Evolutionary conservation across 352 stramenopile species (phyloP), one percentile per base, ranked within the genome.

Genomic region (Phytophthora vignae): DNA sequence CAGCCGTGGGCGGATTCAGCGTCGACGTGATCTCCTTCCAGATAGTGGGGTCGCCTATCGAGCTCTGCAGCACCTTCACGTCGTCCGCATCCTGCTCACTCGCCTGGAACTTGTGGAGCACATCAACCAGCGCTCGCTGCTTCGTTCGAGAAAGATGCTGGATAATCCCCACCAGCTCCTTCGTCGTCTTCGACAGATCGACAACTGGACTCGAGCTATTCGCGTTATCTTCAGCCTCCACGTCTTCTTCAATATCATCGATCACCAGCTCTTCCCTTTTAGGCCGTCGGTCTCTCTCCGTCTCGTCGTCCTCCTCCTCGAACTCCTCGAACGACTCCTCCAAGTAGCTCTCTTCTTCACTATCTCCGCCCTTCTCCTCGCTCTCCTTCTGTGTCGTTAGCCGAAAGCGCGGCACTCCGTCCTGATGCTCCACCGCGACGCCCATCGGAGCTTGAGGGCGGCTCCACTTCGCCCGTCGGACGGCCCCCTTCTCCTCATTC

Each of bases 261-360:
- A 77, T 70, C 42, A 83, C 64, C 14, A 77, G 63, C 19, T 83
- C 76, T 55, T 67, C 59, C 29, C 58, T 25, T 0, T 11, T 42
- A 40, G 42, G 29, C 29, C 29, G 29, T 36, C 29, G 29, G 29
- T 36, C 49, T 19, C n/a, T 40, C 58, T 66, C 8, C 4, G 10
- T 40, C 3, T 31, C 56, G 1, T 64, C 61, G 0, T 74, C 75
- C 1, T 87, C 74, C 1, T 85, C 83, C 46, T 94, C 85, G 76
- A 93, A 94, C 29, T 91, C 87, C 69, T 96, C 89, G 71, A 96
- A 96, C 0, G 87, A 94, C 40, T 96, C 89, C 17, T 94, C 87
- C 69, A 92, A 64, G 64, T 96, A 96, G 19, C 70, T 83, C 6
- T 76, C 38, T 4, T 74, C 58, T 22, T 71, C 42, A 2, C 27